Evolutionary conservation across 2,329 filamentous ascomycete species (phyloP), one percentile per base, ranked within the genome.

Genomic region (Alternaria arborescens): DNA sequence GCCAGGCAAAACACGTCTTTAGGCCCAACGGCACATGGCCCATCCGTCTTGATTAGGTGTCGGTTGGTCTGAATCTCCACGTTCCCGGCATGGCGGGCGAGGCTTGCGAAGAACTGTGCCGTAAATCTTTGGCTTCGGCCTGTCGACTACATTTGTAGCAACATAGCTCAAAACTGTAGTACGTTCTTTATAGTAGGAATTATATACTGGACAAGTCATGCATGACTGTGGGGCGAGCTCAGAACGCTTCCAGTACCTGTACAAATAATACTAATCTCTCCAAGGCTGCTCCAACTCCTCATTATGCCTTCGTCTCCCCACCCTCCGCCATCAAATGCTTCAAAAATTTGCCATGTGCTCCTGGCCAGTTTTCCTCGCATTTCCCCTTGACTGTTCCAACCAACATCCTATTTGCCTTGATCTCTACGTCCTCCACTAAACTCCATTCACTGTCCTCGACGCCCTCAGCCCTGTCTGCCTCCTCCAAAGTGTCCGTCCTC

Each of bases 361-460:
- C 74, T 43, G 62, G 69, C 73, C 74, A 79, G 40, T 74, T 77
- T 57, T 70, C 67, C 62, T 78, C 77, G 53, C 76, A 78, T 64
- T 79, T 79, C 0, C 69, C 69, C 65, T 68, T 78, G 12, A 78
- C 77, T 24, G 74, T 77, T 3, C 72, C 74, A 2, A 76, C 69
- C 38, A 79, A 50, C 47, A 79, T 52, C 55, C 74, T 66, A 32
- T 70, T 74, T 40, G 71, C 75, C 52, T 62, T 71, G 32, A 79
- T 78, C 64, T 77, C 74, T 30, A 77, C 73, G 65, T 78, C 75
- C 56, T 79, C 76, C 2, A 77, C 73, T 14, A 79, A 42, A 56
- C 66, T 70, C 75, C 71, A 77, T 60, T 76, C 74, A 3, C 62
- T 62, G 36, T 61, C 60, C 24, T 65, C 66, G 8, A 55, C 62